Conservation (phyloP, 176 grass and related monocot species). For the Cenchrus purpureus region DNA sequence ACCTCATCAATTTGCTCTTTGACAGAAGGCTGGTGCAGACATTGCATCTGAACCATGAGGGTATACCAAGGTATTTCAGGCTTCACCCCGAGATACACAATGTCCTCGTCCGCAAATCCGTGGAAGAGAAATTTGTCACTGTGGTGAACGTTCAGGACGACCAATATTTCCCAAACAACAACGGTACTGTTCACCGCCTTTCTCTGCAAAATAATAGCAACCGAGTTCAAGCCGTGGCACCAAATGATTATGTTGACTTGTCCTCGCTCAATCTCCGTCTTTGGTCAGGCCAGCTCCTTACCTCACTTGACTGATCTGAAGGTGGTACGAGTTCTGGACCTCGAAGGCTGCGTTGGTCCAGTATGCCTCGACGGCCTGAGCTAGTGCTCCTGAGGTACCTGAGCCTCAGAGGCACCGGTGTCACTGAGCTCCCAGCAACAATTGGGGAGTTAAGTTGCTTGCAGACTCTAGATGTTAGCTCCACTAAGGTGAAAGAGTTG, state of each 20-base stretch:
- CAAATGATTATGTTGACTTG: no score
- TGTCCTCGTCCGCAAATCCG: conserved; percentile 48
- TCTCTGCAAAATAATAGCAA: no score
- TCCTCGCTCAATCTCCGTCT: no score
- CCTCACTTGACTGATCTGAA: conserved; percentile 25
- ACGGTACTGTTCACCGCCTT: no score
- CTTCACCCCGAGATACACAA: conserved; percentile 49
- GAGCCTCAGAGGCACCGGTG: conserved; percentile 47
- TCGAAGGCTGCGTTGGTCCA: conserved; percentile 37
- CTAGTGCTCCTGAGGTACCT: conserved; percentile 52
- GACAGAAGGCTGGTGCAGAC: conserved; percentile 37
- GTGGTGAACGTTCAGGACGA: not conserved
- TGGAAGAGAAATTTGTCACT: conserved; percentile 53
- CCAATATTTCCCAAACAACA: no score
- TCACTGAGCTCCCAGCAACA: conserved; percentile 24
- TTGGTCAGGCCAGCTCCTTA: no score
- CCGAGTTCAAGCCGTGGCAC: no score
- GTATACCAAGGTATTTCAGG: not conserved
- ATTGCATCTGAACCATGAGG: conserved; percentile 14
- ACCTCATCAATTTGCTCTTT: no score
- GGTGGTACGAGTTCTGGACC: conserved; percentile 50
- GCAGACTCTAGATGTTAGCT: conserved; percentile 54
- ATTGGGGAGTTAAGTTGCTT: conserved; percentile 49
- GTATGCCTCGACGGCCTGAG: conserved; percentile 36
- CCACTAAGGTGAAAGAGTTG: conserved; percentile 44